Evolutionary conservation across 192 early-diverging fungal species (phyloP).

Genomic region (Spinellus fusiger): DNA sequence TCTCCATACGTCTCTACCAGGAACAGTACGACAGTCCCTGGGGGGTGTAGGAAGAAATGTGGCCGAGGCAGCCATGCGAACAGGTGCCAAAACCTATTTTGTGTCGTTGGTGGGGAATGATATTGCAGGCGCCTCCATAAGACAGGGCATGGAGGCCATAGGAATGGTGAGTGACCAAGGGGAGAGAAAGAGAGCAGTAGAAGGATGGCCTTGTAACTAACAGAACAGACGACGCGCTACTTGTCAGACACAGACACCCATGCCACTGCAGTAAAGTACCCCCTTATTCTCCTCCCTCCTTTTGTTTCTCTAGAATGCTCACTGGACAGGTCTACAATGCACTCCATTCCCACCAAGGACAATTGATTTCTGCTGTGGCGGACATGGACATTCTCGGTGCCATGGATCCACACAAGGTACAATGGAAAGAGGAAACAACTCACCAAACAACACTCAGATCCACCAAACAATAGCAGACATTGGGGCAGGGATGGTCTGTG

Average conservation of each 20-base stretch:
- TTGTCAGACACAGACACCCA: slow-evolving; percentile 26
- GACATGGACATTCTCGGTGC: slow-evolving; percentile 76
- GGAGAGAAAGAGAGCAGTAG: background rate
- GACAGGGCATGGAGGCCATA: slow-evolving; percentile 41
- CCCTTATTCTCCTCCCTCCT: too few species aligned
- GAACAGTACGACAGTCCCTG: slow-evolving; percentile 52
- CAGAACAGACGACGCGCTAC: slow-evolving; percentile 26
- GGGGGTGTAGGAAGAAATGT: slow-evolving; percentile 96
- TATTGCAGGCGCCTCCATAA: slow-evolving; percentile 48
- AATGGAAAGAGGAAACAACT: background rate
- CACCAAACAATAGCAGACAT: slow-evolving; percentile 22
- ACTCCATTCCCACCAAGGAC: slow-evolving; percentile 63
- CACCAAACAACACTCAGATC: slow-evolving; percentile 20
- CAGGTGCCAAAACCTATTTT: slow-evolving; percentile 59
- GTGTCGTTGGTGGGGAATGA: slow-evolving; percentile 72
- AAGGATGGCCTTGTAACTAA: background rate
- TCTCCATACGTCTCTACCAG: slow-evolving; percentile 66
- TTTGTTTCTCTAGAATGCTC: too few species aligned
- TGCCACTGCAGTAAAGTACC: slow-evolving; percentile 55
- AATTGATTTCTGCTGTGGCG: slow-evolving; percentile 76
- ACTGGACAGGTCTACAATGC: slow-evolving; percentile 63
- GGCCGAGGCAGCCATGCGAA: slow-evolving; percentile 67
- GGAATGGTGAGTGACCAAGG: slow-evolving; percentile 45
- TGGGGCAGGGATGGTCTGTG: slow-evolving; percentile 48
- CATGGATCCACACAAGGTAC: background rate